Percentiles rank a stretch among this genome's conserved stretches.
These are phyloP conservation scores for Tulasnella calospora DNA, from an alignment of 768 basidiomycete species.

Conservation along the genomic window DNA sequence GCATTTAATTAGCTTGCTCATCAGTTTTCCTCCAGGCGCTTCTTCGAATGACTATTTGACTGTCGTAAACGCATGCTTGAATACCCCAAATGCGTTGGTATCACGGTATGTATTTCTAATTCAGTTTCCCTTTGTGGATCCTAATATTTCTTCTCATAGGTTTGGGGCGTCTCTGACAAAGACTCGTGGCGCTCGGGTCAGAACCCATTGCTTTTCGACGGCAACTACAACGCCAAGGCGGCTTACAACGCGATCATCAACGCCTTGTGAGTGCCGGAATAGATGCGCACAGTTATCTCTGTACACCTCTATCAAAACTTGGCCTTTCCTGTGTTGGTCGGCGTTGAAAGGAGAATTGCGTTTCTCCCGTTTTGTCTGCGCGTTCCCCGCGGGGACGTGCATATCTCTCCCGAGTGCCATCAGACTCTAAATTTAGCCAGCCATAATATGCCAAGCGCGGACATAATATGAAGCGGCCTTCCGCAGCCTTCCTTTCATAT, in stretches of 20 bases:
- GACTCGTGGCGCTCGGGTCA: constrained; percentile 8
- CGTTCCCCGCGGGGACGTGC: too few species aligned
- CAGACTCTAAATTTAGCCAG: neutral
- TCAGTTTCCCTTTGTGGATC: too few species aligned
- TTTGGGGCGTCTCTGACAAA: constrained; percentile 17
- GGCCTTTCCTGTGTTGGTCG: too few species aligned
- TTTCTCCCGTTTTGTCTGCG: too few species aligned
- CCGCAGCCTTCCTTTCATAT: too few species aligned
- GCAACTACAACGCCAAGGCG: constrained; percentile 7
- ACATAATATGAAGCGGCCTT: too few species aligned
- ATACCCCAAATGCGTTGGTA: constrained; percentile 14
- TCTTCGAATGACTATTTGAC: constrained; percentile 11
- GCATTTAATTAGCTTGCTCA: neutral
- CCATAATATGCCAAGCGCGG: too few species aligned
- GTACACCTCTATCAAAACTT: too few species aligned
- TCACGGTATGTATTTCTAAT: neutral
- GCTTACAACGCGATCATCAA: constrained; percentile 18
- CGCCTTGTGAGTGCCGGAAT: neutral
- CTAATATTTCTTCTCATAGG: neutral
- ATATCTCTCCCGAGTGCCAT: too few species aligned
- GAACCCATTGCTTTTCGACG: constrained; percentile 19
- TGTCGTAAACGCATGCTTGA: constrained; percentile 20
- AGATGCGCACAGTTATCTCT: neutral
- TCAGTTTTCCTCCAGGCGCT: neutral
- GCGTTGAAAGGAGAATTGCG: too few species aligned